phyloP scores from a whole-genome alignment of 1,139 yeast species.

The Geotrichum cucujoidarum region DNA sequence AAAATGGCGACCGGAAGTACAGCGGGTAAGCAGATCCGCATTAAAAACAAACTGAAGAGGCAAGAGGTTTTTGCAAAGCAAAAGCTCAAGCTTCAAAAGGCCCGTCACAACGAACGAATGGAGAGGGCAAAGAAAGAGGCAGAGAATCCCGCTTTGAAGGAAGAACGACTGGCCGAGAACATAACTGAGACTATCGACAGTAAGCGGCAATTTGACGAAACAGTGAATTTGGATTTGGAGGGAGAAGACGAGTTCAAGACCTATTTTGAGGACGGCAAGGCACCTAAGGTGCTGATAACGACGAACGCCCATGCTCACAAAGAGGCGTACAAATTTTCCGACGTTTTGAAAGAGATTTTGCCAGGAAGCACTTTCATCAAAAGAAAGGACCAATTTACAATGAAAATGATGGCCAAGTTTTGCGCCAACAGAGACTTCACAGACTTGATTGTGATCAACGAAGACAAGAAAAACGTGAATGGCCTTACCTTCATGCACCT shows the following conservation, averaged over 20 bases:
- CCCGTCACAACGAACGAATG: conserved; percentile 68
- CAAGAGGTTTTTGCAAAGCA: conserved; percentile 72
- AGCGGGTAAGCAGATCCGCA: conserved; percentile 16
- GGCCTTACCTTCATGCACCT: conserved; percentile 90
- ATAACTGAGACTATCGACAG: conserved; percentile 85
- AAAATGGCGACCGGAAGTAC: conserved; percentile 18
- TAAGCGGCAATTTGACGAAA: conserved; percentile 86
- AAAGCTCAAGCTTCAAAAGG: conserved; percentile 69
- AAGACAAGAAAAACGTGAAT: conserved; percentile 84
- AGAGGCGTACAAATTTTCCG: conserved; percentile 87
- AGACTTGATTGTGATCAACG: conserved; percentile 82
- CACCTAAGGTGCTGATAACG: conserved; percentile 82
- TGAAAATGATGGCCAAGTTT: conserved; percentile 80
- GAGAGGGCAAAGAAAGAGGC: conserved; percentile 80
- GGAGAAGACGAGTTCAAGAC: conserved; percentile 75
- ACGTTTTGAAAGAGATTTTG: conserved; percentile 71
- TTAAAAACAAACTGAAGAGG: conserved; percentile 63
- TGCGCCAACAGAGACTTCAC: conserved; percentile 82
- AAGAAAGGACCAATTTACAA: conserved; percentile 74
- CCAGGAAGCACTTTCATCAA: conserved; percentile 85
- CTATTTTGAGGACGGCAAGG: conserved; percentile 54
- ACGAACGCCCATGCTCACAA: conserved; percentile 84
- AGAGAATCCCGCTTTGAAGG: conserved; percentile 73
- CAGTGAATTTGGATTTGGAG: conserved; percentile 66
- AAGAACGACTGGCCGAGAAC: conserved; percentile 71